Evolutionary conservation across 805 yeast species (phyloP).

Genomic region (Candida tammaniensis): DNA sequence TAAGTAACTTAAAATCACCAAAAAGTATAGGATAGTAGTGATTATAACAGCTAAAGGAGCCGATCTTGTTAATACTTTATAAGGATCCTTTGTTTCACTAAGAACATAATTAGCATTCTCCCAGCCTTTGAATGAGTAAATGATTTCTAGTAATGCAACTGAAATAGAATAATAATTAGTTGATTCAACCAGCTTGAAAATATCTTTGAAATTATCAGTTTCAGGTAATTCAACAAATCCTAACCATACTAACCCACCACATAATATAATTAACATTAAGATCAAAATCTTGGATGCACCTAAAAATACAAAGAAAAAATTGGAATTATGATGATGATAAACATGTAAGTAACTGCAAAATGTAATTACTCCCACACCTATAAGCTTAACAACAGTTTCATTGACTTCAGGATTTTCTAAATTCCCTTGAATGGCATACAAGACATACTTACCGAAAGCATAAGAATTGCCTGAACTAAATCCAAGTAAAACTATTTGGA

Average conservation of each 20-base stretch:
- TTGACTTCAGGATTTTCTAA: constrained; percentile 19
- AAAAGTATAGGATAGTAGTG: constrained; percentile 52
- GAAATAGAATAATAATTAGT: constrained; percentile 48
- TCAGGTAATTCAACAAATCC: constrained; percentile 25
- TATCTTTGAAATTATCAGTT: constrained; percentile 24
- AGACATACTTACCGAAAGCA: constrained; percentile 61
- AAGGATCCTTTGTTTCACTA: constrained; percentile 56
- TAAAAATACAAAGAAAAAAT: constrained; percentile 49
- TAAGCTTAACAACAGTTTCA: constrained; percentile 37
- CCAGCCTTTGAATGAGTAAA: constrained; percentile 70
- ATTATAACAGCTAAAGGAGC: constrained; percentile 57
- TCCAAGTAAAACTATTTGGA: constrained; percentile 55
- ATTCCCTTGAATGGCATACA: constrained; percentile 33
- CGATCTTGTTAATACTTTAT: constrained; percentile 53
- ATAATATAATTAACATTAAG: constrained; percentile 44
- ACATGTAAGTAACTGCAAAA: constrained; percentile 48
- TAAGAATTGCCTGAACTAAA: constrained; percentile 62
- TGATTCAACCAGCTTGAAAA: constrained; percentile 28
- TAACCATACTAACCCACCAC: constrained; percentile 43
- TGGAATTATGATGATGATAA: constrained; percentile 47
- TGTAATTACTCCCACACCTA: constrained; percentile 49
- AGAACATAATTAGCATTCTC: constrained; percentile 66
- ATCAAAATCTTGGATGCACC: constrained; percentile 55
- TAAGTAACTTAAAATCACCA: constrained; percentile 58
- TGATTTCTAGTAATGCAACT: constrained; percentile 56